A percentile compares a stretch with the other conserved stretches of the same genome.
Evolutionary conservation across 1,284 basidiomycete genomes (phyloP).

Genomic region (Apiotrichum sp.): DNA sequence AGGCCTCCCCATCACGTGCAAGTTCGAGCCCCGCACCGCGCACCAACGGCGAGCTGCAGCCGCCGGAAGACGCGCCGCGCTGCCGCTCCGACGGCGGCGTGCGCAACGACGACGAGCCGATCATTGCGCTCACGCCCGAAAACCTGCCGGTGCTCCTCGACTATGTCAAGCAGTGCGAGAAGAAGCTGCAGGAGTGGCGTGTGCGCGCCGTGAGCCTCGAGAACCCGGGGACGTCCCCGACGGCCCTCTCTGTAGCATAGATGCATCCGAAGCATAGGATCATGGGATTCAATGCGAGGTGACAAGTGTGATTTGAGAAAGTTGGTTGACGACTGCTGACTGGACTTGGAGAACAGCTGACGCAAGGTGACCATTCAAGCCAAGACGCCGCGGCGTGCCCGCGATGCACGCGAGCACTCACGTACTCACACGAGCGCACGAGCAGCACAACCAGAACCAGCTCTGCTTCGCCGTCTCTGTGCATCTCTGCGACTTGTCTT

Average conservation of each 20-base stretch:
- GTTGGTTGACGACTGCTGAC: too few species aligned
- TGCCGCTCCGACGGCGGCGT: slow-evolving; percentile 9
- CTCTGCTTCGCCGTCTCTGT: too few species aligned
- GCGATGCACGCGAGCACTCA: too few species aligned
- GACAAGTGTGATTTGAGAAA: too few species aligned
- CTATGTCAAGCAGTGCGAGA: slow-evolving; percentile 38
- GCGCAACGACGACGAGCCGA: slow-evolving; percentile 5
- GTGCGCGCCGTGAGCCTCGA: not conserved
- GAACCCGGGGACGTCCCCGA: not conserved
- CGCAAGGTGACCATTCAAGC: too few species aligned
- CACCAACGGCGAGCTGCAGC: not conserved
- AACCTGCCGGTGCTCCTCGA: slow-evolving; percentile 39
- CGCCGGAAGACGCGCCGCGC: slow-evolving; percentile 8
- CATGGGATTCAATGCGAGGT: too few species aligned
- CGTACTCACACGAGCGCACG: too few species aligned
- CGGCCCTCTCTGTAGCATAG: not conserved
- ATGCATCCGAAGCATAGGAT: not conserved
- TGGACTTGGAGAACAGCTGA: too few species aligned
- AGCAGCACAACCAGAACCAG: too few species aligned
- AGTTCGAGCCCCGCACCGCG: slow-evolving; percentile 5
- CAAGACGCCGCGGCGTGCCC: too few species aligned
- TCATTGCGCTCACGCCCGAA: slow-evolving; percentile 41
- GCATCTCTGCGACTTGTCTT: too few species aligned
- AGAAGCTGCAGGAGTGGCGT: slow-evolving; percentile 35
- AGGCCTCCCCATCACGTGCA: slow-evolving; percentile 9